Evolutionary conservation across 73 alveolate genomes (phyloP).

Genomic region (Symbiodinium natans): DNA sequence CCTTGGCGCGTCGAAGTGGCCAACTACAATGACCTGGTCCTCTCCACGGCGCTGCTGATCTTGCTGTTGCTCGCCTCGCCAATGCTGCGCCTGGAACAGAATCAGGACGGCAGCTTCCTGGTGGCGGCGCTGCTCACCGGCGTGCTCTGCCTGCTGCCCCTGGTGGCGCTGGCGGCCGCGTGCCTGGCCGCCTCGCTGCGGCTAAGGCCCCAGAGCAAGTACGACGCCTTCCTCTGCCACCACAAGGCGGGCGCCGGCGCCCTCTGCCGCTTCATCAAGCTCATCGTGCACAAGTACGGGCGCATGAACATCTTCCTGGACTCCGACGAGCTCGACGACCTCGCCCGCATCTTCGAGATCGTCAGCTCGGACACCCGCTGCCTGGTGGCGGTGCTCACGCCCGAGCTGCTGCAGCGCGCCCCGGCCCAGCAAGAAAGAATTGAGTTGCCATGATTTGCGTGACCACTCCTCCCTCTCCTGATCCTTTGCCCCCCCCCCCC

Average conservation of each 20-base stretch:
- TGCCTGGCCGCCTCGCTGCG: neutral
- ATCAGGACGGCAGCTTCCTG: neutral
- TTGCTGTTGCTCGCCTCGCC: slow-evolving; percentile 29
- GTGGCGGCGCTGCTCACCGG: neutral
- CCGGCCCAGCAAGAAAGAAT: too few species aligned
- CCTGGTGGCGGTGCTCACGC: slow-evolving; percentile 44
- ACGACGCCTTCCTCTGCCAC: neutral
- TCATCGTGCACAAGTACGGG: neutral
- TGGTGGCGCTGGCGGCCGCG: neutral
- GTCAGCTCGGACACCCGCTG: slow-evolving; percentile 67
- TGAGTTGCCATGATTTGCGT: neutral
- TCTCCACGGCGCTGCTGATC: neutral
- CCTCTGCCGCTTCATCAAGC: neutral
- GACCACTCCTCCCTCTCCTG: neutral
- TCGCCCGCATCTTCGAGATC: slow-evolving; percentile 57
- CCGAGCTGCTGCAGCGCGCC: slow-evolving; percentile 55
- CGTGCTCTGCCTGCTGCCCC: slow-evolving; percentile 18
- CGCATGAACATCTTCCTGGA: slow-evolving; percentile 36
- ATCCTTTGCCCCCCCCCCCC: neutral
- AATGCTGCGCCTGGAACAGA: neutral
- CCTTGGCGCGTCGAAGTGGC: slow-evolving; percentile 48
- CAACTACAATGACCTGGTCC: slow-evolving; percentile 33
- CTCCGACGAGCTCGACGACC: slow-evolving; percentile 56
- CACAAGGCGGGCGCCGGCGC: neutral
- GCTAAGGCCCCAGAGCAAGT: neutral